These are phyloP conservation scores for Herpetomonas muscarum DNA, from an alignment of 208 protist species.

Conservation along the genomic window DNA sequence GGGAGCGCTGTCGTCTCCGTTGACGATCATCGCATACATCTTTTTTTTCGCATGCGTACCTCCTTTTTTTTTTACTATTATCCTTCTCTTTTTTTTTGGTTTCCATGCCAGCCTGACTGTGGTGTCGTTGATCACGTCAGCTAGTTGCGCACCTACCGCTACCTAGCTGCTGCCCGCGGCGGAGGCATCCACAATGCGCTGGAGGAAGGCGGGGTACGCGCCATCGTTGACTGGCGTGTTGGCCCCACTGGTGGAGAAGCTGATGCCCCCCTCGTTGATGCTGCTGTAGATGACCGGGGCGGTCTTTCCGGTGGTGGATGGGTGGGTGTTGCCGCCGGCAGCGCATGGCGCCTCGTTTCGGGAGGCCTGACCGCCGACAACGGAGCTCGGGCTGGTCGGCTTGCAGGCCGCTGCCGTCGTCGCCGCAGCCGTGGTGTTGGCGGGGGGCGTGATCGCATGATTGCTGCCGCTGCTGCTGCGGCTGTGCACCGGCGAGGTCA, in stretches of 20 bases:
- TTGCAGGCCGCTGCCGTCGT: too few relatives aligned
- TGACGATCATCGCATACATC: too few relatives aligned
- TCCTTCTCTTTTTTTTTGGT: not conserved
- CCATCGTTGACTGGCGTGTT: slow-evolving; percentile 22
- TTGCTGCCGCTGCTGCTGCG: not conserved
- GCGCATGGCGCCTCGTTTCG: too few relatives aligned
- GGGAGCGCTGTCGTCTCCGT: too few relatives aligned
- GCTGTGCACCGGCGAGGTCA: not conserved
- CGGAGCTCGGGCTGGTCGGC: too few relatives aligned
- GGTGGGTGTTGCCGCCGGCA: slow-evolving; percentile 1
- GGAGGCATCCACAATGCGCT: not conserved
- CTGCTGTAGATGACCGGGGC: slow-evolving; percentile 17
- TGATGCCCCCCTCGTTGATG: slow-evolving; percentile 21
- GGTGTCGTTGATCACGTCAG: not conserved
- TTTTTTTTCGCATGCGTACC: slow-evolving; percentile 6
- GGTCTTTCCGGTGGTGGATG: not conserved
- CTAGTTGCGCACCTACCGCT: not conserved
- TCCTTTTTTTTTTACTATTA: not conserved
- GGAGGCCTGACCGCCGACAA: too few relatives aligned
- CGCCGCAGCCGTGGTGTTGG: too few relatives aligned
- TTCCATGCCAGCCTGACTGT: not conserved
- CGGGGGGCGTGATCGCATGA: not conserved
- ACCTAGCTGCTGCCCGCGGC: not conserved
- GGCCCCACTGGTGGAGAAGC: slow-evolving; percentile 17
- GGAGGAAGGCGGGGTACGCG: slow-evolving; percentile 9